Conservation (phyloP, 2,329 filamentous ascomycete genomes). For the Talaromyces funiculosus region DNA sequence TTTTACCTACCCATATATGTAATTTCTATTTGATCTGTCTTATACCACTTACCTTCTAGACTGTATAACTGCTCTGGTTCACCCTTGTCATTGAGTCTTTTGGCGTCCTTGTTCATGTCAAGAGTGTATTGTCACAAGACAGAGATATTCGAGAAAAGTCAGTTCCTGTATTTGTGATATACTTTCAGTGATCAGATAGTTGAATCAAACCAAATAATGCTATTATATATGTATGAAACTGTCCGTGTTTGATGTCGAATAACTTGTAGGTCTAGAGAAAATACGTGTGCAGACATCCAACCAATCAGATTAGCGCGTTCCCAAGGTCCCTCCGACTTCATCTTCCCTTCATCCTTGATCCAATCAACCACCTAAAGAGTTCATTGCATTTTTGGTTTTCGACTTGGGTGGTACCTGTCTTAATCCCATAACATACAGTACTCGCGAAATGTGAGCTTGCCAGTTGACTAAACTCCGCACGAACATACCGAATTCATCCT, state of each 20-base stretch:
- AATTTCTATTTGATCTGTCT: background rate
- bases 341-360: background rate
- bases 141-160: background rate
- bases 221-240: no score
- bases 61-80: background rate
- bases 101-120: background rate
- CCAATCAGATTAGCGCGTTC: background rate
- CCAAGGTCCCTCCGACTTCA: background rate
- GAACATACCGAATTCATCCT: background rate
- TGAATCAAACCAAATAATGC: background rate
- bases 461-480: background rate
- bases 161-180: background rate
- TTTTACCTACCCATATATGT: background rate
- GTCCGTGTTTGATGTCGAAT: no score
- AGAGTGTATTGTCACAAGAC: background rate
- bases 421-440: no score
- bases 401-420: no score
- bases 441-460: background rate
- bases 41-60: background rate
- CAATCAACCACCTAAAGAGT: background rate
- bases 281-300: background rate
- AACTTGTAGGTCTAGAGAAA: no score
- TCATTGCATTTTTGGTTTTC: background rate
- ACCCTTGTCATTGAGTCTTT: background rate
- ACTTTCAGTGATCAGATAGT: background rate